Conservation (phyloP, 139 green algal genomes). For the Closterium sp. region DNA sequence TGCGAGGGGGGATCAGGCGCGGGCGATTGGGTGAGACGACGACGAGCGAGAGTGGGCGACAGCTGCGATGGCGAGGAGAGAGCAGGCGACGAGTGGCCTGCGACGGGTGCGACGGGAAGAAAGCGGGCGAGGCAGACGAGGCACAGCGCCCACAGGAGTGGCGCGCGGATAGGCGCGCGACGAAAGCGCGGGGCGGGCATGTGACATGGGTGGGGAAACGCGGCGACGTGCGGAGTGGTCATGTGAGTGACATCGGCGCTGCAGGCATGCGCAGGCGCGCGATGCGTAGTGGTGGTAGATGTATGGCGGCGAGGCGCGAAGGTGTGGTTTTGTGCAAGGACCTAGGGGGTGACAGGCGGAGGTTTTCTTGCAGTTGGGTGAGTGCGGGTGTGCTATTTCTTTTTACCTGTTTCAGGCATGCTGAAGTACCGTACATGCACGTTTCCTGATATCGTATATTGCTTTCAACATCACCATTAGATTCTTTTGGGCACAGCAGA, state of each 20-base stretch:
- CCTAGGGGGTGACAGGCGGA: too few relatives aligned
- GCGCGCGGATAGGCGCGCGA: constrained; percentile 56
- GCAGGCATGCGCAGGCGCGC: constrained; percentile 36
- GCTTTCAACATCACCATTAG: too few relatives aligned
- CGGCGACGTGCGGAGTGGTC: constrained; percentile 63
- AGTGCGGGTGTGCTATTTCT: too few relatives aligned
- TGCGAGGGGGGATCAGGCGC: background rate
- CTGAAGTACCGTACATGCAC: too few relatives aligned
- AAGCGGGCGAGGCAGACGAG: background rate
- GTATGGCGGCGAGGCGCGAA: constrained; percentile 50
- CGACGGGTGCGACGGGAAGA: background rate
- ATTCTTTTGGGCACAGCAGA: constrained; percentile 49
- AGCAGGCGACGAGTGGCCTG: background rate
- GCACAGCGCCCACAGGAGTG: constrained; percentile 77
- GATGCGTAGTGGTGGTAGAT: constrained; percentile 57
- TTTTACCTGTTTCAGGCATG: too few relatives aligned
- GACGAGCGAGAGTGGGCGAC: background rate
- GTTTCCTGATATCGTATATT: too few relatives aligned
- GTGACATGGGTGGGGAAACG: constrained; percentile 65
- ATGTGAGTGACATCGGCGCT: constrained; percentile 55
- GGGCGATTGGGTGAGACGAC: background rate
- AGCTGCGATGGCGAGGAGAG: background rate
- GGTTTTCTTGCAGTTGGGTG: too few relatives aligned
- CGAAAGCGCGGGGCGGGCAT: constrained; percentile 60
- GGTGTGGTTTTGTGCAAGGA: too few relatives aligned